Evolutionary conservation across 129 eudicot species (phyloP), one percentile per base, ranked within the genome.

Genomic region (Helianthus tuberosus): DNA sequence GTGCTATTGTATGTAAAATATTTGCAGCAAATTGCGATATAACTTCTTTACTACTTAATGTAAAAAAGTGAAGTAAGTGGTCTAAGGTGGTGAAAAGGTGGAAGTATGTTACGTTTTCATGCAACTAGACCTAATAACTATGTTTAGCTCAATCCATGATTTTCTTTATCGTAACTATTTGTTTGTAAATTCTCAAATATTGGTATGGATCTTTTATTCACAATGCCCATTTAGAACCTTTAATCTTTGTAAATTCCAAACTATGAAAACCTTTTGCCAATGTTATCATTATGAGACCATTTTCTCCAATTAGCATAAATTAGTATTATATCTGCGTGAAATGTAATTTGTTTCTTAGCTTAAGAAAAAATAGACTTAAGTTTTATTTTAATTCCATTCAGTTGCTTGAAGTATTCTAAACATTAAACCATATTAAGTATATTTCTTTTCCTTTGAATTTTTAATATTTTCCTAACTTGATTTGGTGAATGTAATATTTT

Each of bases 161-260:
- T 7, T 4, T 13, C 57, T 51, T 51, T 4, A 51, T 51, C 2
- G 23, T 51, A 51, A 14, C 55, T 13, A 50, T 50, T 12, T 50
- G 13, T 39, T 41, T 41, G 46, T 41, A 41, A 41, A 41, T 41
- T 41, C 1, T 8, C 44, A 41, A 6, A 41, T 41, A 41, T 41
- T 50, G 62, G 51, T 29, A 20, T 46, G 39, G 71, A 47, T 66
- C 53, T 39, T 5, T 20, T 66, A 66, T 44, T 66, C 55, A 66
- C 25, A 16, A 20, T 17, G 32, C 61, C 29, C 29, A 20, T 55
- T 8, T 55, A 55, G 35, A 17, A 20, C 35, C 29, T 17, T 55
- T 6, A 17, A 55, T 55, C 12, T 55, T 17, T 55, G 61, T 25
- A 11, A 59, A 23, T 54, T 59, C 41, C 16, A 3, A 27, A 59